phyloP scores from a whole-genome alignment of 768 basidiomycete species.

The Boletus rubroflammeus region DNA sequence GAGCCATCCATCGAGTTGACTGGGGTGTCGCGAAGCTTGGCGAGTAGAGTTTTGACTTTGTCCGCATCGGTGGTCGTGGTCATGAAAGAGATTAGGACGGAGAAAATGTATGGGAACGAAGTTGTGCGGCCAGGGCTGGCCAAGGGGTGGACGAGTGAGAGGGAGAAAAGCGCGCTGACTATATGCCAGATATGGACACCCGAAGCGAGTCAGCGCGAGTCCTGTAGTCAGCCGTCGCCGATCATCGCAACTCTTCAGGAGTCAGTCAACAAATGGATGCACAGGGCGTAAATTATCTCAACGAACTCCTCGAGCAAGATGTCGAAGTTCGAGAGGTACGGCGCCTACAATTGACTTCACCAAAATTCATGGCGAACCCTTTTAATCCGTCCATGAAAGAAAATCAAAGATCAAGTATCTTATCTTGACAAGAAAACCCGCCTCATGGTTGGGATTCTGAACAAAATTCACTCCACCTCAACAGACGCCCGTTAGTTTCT shows the following conservation, averaged over 20 bases:
- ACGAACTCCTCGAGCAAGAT: constrained; percentile 58
- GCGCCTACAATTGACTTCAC: not conserved
- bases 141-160: not conserved
- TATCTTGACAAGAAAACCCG: constrained; percentile 75
- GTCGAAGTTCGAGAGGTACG: constrained; percentile 62
- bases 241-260: not conserved
- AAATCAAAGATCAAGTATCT: constrained; percentile 73
- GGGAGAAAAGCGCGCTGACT: not conserved
- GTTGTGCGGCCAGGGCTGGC: not conserved
- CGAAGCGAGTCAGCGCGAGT: too few species aligned
- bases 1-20: constrained; percentile 47
- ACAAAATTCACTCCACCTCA: constrained; percentile 77
- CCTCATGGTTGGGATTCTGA: constrained; percentile 68
- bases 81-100: constrained; percentile 17
- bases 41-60: constrained; percentile 49
- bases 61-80: constrained; percentile 23
- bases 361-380: not conserved
- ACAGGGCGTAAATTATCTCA: constrained; percentile 53
- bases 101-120: not conserved
- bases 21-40: constrained; percentile 55
- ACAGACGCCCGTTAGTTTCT: constrained; percentile 48
- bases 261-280: constrained; percentile 45
- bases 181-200: constrained; percentile 13
- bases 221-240: constrained; percentile 10
- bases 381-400: constrained; percentile 44